These are phyloP conservation scores for Fusarium lyarnte DNA, from an alignment of 2,329 filamentous ascomycete genomes.

Conservation along the genomic window DNA sequence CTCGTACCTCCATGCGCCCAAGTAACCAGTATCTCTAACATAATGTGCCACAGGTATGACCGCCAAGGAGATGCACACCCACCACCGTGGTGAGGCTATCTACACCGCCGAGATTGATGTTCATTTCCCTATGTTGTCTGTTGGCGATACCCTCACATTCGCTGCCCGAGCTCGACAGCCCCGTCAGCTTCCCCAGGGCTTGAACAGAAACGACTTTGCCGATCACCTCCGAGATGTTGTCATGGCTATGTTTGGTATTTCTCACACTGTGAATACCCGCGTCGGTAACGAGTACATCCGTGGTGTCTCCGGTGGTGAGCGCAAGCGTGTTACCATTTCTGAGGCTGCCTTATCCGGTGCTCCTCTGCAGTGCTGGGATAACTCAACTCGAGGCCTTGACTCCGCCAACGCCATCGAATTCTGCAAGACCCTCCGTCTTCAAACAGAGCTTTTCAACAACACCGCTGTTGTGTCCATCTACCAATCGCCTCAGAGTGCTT, in stretches of 20 bases:
- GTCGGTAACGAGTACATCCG: slow-evolving; percentile 81
- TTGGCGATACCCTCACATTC: slow-evolving; percentile 82
- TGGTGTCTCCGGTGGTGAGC: slow-evolving; percentile 78
- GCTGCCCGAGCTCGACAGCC: slow-evolving; percentile 77
- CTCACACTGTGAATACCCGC: slow-evolving; percentile 76
- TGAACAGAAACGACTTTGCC: slow-evolving; percentile 64
- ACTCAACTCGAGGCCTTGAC: slow-evolving; percentile 78
- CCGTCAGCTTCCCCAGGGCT: slow-evolving; percentile 66
- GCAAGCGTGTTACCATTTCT: slow-evolving; percentile 72
- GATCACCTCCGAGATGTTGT: slow-evolving; percentile 75
- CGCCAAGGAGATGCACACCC: slow-evolving; percentile 78
- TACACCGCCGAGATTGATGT: slow-evolving; percentile 88
- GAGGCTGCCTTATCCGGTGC: slow-evolving; percentile 68
- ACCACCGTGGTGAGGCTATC: slow-evolving; percentile 85
- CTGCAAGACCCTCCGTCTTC: slow-evolving; percentile 73
- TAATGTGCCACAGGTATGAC: slow-evolving; percentile 60
- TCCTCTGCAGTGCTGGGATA: slow-evolving; percentile 74
- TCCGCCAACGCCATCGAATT: slow-evolving; percentile 81
- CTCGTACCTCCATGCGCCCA: not conserved
- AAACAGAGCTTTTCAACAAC: slow-evolving; percentile 72
- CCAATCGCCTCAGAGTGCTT: slow-evolving; percentile 72
- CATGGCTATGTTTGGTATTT: slow-evolving; percentile 80
- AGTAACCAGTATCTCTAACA: slow-evolving; percentile 25
- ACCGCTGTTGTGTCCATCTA: slow-evolving; percentile 79
- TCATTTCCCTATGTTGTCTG: slow-evolving; percentile 80